Evolutionary conservation across 805 yeast genomes (phyloP), one percentile per base, ranked within the genome.

Genomic region (Yarrowia sp.): DNA sequence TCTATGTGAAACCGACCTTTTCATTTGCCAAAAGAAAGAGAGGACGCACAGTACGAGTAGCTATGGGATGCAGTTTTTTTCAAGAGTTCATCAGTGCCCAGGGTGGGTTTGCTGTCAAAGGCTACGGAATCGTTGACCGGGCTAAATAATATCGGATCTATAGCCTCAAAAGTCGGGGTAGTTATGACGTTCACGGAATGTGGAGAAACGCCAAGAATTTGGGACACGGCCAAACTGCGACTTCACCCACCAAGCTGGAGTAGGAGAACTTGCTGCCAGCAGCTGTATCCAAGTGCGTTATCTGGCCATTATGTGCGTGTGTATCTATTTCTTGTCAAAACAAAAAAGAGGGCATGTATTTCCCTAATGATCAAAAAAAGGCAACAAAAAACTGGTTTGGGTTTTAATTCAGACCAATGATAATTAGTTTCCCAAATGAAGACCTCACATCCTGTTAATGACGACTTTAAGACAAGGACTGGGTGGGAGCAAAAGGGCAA

Each of bases 21-120:
- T 28, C 33, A 44, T 44, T 26, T 17, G 21, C 14, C 26, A 30
- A 48, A 32, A 48, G 54, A 48, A 38, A 48, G 54, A 30, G 38
- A 30, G 38, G 38, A 28, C 52, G 52, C 52, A 48, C 54, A 38
- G 21, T n/a, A n/a, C n/a, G n/a, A n/a, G n/a, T 26, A 48, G 38
- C 54, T 30, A 38, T 48, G 38, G 38, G 26, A 14, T 48, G 14
- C 14, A 28, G 54, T 19, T 48, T 14, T 48, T 46, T 44, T 46
- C 24, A 17, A 7, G 54, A 32, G 54, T 38, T 5, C 30, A 26
- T 26, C 5, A 14, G 6, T 9, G 4, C 12, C 36, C 38, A 48
- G 38, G 54, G 54, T 17, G 38, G 54, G 54, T 11, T 48, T 48
- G 54, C 32, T 28, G 32, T 17, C 54, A 48, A 48, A 28, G 35